A percentile compares a stretch with the other conserved stretches of the same genome.
These are phyloP conservation scores for Medicago ruthenica DNA, from an alignment of 306 rosid species.

Conservation along the genomic window DNA sequence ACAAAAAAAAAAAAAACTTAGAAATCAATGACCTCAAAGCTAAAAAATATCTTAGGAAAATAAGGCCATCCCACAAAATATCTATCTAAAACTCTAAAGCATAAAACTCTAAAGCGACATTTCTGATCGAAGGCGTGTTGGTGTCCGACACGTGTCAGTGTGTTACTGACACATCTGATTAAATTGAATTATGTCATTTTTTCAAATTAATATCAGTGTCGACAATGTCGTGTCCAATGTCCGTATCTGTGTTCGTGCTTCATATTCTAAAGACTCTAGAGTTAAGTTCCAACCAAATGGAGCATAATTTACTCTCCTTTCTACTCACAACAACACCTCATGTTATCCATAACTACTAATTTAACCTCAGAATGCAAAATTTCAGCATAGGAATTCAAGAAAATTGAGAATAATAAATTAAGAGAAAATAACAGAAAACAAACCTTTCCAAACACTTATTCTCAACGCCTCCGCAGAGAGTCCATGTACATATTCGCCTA, in stretches of 20 bases:
- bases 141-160: no score
- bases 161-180: no score
- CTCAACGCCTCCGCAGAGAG: slow-evolving; percentile 92
- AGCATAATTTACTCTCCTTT: slow-evolving; percentile 23
- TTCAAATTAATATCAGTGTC: no score
- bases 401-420: slow-evolving; percentile 32
- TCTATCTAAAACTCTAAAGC: background rate
- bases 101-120: background rate
- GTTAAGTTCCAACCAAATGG: background rate
- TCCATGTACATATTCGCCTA: slow-evolving; percentile 98
- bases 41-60: slow-evolving; percentile 8
- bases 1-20: slow-evolving; percentile 1
- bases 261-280: background rate
- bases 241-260: no score
- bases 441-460: slow-evolving; percentile 99
- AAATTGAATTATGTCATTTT: no score
- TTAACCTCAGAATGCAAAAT: slow-evolving; percentile 27
- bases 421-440: slow-evolving; percentile 44
- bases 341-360: slow-evolving; percentile 20
- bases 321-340: background rate
- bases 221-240: no score
- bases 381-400: slow-evolving; percentile 9
- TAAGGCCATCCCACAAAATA: slow-evolving; percentile 5
- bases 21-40: background rate
- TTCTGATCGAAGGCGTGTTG: no score